Base-by-base conservation (phyloP, 2,329 filamentous ascomycete species). In the Parastagonospora avenae region DNA sequence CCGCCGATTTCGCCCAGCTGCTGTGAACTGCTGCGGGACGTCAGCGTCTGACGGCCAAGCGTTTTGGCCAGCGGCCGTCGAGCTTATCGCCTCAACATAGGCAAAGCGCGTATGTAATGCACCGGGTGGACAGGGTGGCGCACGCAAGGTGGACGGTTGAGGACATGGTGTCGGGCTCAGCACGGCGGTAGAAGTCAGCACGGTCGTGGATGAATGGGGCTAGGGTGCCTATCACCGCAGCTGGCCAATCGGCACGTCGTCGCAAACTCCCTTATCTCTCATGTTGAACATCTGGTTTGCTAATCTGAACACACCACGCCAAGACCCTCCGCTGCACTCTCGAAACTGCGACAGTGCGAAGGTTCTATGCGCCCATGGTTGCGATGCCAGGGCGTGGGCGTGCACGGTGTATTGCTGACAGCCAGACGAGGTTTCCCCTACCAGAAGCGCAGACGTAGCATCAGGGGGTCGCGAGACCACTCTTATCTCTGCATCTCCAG, bases 251-350 rank as follows among this genome's bases (percentile, higher is more conserved):
- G 53, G 41, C 43, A 51, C 19, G 19, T 24, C 19, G 19, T 24
- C 19, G 19, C 19, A 24, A 24, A 24, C 19, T 24, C 19, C 19
- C 19, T 24, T 24, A 24, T 24, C 19, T 24, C 19, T 24, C 3
- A 24, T 24, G 19, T 24, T 24, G 19, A 24, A 24, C 19, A 24
- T 24, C 19, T 24, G 19, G 19, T 24, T 24, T 24, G 19, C 19
- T 24, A 24, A 24, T 24, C 19, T 5, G 8, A 12, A 16, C 54
- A 55, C 66, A 57, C 60, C 52, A 48, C 60, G 68, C 70, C 67
- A 69, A 71, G 68, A 32, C 31, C 50, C 60, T 55, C 62, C 55
- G 59, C 54, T 50, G 44, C 47, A 24, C 19, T 24, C 48, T 48
- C 63, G 63, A 64, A 61, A 66, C 68, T 42, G 46, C 38, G 40